Conservation (phyloP, 148 eudicot genomes). For the Chenopodium formosanum region DNA sequence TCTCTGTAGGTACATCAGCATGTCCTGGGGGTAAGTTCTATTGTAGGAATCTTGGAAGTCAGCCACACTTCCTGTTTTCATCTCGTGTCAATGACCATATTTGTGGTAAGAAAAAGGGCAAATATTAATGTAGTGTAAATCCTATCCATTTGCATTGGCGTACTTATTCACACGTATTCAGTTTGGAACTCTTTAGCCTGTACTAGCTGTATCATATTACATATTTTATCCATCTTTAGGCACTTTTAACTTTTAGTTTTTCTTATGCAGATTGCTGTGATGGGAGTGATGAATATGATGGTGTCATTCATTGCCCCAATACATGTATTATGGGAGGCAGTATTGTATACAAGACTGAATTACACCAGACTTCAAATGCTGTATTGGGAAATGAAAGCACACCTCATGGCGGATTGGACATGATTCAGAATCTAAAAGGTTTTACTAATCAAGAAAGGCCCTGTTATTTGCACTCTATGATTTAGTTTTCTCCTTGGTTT, state of each 20-base stretch:
- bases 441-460: neutral
- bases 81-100: constrained; percentile 85
- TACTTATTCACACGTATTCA: neutral
- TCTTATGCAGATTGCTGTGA: constrained; percentile 79
- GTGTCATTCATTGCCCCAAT: constrained; percentile 61
- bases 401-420: constrained; percentile 31
- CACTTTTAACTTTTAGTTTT: neutral
- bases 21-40: constrained; percentile 81
- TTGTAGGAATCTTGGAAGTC: constrained; percentile 77
- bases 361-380: constrained; percentile 36
- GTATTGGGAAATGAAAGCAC: constrained; percentile 30
- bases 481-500: neutral
- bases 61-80: constrained; percentile 74
- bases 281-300: constrained; percentile 94
- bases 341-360: constrained; percentile 45
- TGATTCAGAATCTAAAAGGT: constrained; percentile 62
- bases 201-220: neutral
- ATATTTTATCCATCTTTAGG: neutral
- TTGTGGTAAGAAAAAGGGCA: constrained; percentile 59
- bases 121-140: neutral
- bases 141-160: neutral
- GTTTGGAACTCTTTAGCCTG: neutral
- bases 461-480: neutral
- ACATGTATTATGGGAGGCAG: constrained; percentile 85
- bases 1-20: constrained; percentile 73